Conservation (phyloP, 257 asterid species). For the Przewalskia tangutica region DNA sequence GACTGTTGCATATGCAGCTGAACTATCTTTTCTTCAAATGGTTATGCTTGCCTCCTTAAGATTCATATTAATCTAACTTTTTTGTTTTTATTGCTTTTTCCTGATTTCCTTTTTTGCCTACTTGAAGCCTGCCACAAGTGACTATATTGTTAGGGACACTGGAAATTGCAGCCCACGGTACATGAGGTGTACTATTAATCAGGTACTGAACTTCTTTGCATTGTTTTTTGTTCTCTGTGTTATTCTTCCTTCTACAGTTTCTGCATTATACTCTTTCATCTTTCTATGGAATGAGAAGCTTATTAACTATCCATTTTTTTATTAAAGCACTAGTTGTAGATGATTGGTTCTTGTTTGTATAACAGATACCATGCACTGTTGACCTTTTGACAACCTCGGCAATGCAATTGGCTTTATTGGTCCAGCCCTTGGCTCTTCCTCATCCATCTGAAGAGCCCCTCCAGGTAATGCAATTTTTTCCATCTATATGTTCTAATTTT, state of each 20-base stretch:
- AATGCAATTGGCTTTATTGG: constrained; percentile 90
- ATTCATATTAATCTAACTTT: constrained; percentile 1
- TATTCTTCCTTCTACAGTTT: constrained; percentile 2
- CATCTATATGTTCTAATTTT: not conserved
- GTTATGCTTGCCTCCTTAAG: not conserved
- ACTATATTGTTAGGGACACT: constrained; percentile 81
- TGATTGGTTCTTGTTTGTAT: not conserved
- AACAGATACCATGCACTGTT: constrained; percentile 85
- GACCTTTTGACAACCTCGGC: constrained; percentile 94
- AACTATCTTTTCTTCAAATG: not conserved
- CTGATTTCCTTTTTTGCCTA: constrained; percentile 15
- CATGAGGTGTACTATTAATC: constrained; percentile 93
- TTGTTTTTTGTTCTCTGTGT: constrained; percentile 12
- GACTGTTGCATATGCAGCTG: not conserved
- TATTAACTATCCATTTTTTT: not conserved
- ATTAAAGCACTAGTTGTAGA: not conserved
- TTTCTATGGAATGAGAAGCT: constrained; percentile 4
- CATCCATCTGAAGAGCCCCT: constrained; percentile 97
- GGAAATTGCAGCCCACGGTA: constrained; percentile 99
- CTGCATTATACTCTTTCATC: constrained; percentile 13
- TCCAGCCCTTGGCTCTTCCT: constrained; percentile 96
- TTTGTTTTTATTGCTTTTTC: not conserved
- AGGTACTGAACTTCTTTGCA: constrained; percentile 26
- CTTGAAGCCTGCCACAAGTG: constrained; percentile 91
- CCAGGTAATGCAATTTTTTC: constrained; percentile 46